phyloP scores from a whole-genome alignment of 345 rosid species.

The Euphorbia lathyris region DNA sequence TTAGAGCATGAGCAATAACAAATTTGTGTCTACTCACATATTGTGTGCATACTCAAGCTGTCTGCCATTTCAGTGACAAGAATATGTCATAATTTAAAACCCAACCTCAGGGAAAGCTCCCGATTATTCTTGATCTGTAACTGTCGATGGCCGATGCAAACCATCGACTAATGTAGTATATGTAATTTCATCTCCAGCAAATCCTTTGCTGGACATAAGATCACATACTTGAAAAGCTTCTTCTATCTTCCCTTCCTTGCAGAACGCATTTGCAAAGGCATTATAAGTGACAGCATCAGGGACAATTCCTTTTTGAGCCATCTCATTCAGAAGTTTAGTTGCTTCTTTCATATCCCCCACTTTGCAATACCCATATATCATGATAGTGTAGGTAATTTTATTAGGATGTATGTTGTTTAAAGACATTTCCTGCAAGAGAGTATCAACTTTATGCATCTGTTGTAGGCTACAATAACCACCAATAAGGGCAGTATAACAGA shows the following conservation, averaged over 20 bases:
- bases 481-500: constrained; percentile 71
- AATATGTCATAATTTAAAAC: neutral
- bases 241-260: constrained; percentile 54
- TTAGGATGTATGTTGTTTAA: constrained; percentile 50
- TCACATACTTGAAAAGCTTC: constrained; percentile 51
- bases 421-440: constrained; percentile 58
- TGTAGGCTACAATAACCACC: constrained; percentile 70
- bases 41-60: neutral
- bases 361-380: constrained; percentile 38
- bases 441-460: constrained; percentile 55
- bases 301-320: constrained; percentile 52
- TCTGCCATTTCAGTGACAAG: neutral
- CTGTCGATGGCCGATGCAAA: constrained; percentile 32
- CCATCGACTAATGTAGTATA: constrained; percentile 59
- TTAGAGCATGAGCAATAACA: neutral
- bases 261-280: constrained; percentile 50
- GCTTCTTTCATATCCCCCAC: constrained; percentile 59
- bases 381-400: constrained; percentile 71
- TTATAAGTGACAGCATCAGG: constrained; percentile 67
- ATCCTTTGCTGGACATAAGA: constrained; percentile 29
- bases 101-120: constrained; percentile 11
- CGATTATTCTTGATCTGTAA: constrained; percentile 29
- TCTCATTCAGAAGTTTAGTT: constrained; percentile 51
- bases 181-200: constrained; percentile 53
- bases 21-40: constrained; percentile 2